These are phyloP conservation scores for Trypanosoma melophagium DNA, from an alignment of 208 protist genomes.

Conservation along the genomic window DNA sequence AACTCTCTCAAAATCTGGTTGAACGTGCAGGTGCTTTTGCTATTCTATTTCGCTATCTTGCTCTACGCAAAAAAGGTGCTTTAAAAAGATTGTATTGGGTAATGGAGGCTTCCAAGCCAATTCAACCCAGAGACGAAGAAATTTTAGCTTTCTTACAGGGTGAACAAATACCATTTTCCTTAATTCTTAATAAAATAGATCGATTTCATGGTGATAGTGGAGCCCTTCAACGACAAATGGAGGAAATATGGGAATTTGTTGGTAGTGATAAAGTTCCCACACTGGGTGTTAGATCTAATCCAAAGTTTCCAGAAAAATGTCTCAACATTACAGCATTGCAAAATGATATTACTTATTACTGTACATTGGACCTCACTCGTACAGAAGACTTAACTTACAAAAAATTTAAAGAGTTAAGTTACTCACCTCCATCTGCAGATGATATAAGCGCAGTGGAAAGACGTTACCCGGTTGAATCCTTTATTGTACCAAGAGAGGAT, in stretches of 20 bases:
- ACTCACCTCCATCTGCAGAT: constrained; percentile 68
- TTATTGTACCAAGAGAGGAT: constrained; percentile 78
- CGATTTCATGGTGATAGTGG: constrained; percentile 26
- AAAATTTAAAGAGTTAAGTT: constrained; percentile 73
- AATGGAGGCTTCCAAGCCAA: constrained; percentile 65
- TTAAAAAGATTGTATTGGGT: constrained; percentile 87
- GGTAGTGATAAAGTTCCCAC: constrained; percentile 70
- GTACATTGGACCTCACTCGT: constrained; percentile 43
- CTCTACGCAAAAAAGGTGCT: constrained; percentile 69
- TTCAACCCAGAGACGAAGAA: constrained; percentile 80
- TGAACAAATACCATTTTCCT: constrained; percentile 79
- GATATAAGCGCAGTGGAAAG: constrained; percentile 59
- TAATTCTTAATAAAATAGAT: constrained; percentile 87
- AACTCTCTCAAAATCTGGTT: constrained; percentile 34
- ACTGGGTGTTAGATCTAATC: constrained; percentile 64
- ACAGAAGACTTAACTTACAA: constrained; percentile 54
- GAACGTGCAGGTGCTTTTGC: constrained; percentile 73
- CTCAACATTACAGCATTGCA: constrained; percentile 70
- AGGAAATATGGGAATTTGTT: constrained; percentile 62
- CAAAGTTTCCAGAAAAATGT: constrained; percentile 45
- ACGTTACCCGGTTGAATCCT: constrained; percentile 77
- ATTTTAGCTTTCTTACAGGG: constrained; percentile 62
- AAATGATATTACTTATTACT: constrained; percentile 83
- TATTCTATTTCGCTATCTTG: constrained; percentile 84
- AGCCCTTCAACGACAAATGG: constrained; percentile 36